A percentile compares a stretch with the other conserved stretches of the same genome.
Conservation (phyloP, 495 filamentous ascomycete genomes). For the Xylaria nigripes region DNA sequence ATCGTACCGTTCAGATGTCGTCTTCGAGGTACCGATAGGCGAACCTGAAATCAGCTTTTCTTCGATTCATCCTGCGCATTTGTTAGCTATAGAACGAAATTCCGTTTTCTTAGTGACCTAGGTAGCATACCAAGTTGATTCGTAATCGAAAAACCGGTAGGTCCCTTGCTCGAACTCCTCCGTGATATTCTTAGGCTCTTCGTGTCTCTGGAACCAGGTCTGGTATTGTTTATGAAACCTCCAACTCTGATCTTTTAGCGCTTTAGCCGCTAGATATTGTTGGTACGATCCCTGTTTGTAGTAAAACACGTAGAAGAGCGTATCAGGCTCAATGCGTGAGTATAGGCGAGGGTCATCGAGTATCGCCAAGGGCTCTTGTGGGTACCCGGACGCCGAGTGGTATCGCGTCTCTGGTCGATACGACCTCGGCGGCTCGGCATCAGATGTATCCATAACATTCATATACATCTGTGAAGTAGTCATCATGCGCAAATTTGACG, state of each 20-base stretch:
- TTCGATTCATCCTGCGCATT: conserved; percentile 83
- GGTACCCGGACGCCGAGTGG: conserved; percentile 70
- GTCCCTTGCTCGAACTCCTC: conserved; percentile 98
- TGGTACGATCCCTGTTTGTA: conserved; percentile 95
- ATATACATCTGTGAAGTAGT: conserved; percentile 58
- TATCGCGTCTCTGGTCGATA: conserved; percentile 70
- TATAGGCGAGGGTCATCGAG: conserved; percentile 88
- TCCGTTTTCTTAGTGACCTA: not conserved
- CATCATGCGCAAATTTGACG: conserved; percentile 64
- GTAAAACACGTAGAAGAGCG: conserved; percentile 98
- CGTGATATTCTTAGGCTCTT: conserved; percentile 96
- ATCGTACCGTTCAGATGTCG: conserved; percentile 51
- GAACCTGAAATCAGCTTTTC: conserved; percentile 98
- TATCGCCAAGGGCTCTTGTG: conserved; percentile 80
- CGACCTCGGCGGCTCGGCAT: conserved; percentile 71
- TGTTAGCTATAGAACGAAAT: conserved; percentile 3
- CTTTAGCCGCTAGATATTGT: conserved; percentile 92
- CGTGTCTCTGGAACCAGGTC: conserved; percentile 97
- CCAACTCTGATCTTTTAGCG: conserved; percentile 95
- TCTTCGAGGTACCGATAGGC: conserved; percentile 95
- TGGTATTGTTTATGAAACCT: conserved; percentile 99
- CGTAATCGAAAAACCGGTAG: conserved; percentile 98
- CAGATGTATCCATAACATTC: conserved; percentile 55
- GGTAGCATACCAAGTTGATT: conserved; percentile 86
- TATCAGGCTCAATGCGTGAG: conserved; percentile 82